A percentile compares a stretch with the other conserved stretches of the same genome.
These are phyloP conservation scores for Arabis alpina DNA, from an alignment of 345 rosid genomes.

Conservation along the genomic window DNA sequence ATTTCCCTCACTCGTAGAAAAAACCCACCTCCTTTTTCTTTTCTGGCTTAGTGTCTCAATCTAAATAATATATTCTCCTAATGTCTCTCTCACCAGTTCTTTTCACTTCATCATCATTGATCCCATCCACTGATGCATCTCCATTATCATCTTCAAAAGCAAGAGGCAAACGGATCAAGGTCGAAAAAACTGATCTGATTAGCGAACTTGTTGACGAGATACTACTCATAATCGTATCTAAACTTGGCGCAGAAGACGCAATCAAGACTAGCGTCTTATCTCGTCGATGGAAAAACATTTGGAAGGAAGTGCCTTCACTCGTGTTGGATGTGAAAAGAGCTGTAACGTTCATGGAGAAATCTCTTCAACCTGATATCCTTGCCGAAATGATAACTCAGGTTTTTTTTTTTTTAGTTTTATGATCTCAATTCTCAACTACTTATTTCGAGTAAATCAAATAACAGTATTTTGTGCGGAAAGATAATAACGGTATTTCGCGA, in stretches of 20 bases:
- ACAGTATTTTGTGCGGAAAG: neutral
- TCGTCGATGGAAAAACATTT: conserved; percentile 6
- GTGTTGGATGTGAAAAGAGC: neutral
- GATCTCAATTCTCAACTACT: neutral
- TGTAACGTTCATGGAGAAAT: too few species aligned
- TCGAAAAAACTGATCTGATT: neutral
- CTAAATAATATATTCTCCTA: neutral
- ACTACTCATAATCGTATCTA: neutral
- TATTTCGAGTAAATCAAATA: neutral
- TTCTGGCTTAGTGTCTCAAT: neutral
- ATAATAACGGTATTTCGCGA: neutral
- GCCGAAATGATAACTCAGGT: conserved; percentile 3
- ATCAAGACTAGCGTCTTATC: conserved; percentile 21
- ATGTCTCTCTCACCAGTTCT: conserved; percentile 16
- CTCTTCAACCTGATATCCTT: neutral
- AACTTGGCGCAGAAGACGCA: neutral
- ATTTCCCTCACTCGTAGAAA: neutral
- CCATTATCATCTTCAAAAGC: neutral
- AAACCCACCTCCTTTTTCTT: neutral
- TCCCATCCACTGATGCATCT: neutral
- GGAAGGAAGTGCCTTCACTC: conserved; percentile 17
- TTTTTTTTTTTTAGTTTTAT: neutral
- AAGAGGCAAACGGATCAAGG: neutral
- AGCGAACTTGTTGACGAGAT: neutral
- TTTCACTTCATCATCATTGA: neutral